Conservation (phyloP, 129 eudicot genomes). For the Centaurea solstitialis region DNA sequence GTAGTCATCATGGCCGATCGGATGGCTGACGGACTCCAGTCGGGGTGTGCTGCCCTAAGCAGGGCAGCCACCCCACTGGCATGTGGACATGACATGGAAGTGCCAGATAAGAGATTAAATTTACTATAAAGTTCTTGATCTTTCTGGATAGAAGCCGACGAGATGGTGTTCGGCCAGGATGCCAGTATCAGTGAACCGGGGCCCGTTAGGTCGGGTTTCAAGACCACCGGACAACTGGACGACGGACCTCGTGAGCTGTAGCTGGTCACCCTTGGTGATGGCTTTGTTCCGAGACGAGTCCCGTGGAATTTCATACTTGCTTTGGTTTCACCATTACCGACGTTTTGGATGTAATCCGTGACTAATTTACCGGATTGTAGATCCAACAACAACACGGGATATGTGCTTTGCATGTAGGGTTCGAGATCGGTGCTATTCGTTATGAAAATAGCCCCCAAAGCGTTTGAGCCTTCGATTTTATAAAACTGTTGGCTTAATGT, state of each 20-base stretch:
- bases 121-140: constrained; percentile 28
- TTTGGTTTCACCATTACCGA: constrained; percentile 23
- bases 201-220: constrained; percentile 75
- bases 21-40: constrained; percentile 74
- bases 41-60: constrained; percentile 55
- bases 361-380: constrained; percentile 42
- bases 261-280: constrained; percentile 62
- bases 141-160: constrained; percentile 25
- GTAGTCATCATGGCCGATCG: constrained; percentile 91
- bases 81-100: constrained; percentile 86
- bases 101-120: constrained; percentile 66
- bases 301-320: constrained; percentile 49
- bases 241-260: constrained; percentile 88
- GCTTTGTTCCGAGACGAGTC: constrained; percentile 40
- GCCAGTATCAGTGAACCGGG: constrained; percentile 76
- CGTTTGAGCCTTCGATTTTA: constrained; percentile 22
- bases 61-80: constrained; percentile 75
- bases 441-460: constrained; percentile 57
- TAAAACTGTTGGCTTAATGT: constrained; percentile 44
- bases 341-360: constrained; percentile 33
- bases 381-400: constrained; percentile 51
- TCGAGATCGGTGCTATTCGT: constrained; percentile 46
- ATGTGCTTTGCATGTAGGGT: constrained; percentile 36
- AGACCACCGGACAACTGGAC: constrained; percentile 48
- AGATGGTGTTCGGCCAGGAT: constrained; percentile 55